Base-by-base conservation (phyloP, 495 filamentous ascomycete genomes). In the Rhizodiscina lignyota region DNA sequence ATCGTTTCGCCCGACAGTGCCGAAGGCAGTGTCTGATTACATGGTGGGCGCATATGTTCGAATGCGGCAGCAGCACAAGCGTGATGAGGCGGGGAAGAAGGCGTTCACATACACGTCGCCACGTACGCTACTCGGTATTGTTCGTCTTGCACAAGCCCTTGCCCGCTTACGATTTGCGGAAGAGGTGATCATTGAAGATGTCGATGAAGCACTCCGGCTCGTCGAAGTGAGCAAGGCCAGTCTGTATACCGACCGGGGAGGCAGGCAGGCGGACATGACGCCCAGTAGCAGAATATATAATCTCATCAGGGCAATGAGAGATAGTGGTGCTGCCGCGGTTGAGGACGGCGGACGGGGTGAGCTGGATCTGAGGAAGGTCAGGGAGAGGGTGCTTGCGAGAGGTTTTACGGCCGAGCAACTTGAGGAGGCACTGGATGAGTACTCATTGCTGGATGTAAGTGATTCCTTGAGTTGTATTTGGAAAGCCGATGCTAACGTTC, bases 401-500 rank as follows among this genome's bases (percentile, higher is more conserved):
- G 91, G 91, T 5, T 97, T 96, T 48, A 96, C 91, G 3, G 79
- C 83, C 44, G 80, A 93, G 59, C 85, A 96, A 52, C 79, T 93
- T 57, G 66, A 74, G 34, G 69, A 69, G 42, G 79, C 84, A 24
- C 66, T 97, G 45, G 77, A 87, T 36, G 89, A 96, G 61, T 97
- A 97, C 58, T 73, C 79, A 4, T 63, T 72, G 40, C 50, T 92
- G 36, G 76, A 87, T 61, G 89, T 97, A 59, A 79, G 85, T 77
- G 36, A 17, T n/a, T n/a, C 44, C 34, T 4, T 28, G 27, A 28
- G 11, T 20, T 21, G 34, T 28, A 36, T 47, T 44, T 59, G 41
- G n/a, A n/a, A n/a, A 50, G 38, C 33, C 32, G 21, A 21, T 26
- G 23, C 41, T 62, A 41, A 58, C 44, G 29, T 26, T 36, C 8